Conservation (phyloP, 257 asterid species). For the Leptodermis oblonga region DNA sequence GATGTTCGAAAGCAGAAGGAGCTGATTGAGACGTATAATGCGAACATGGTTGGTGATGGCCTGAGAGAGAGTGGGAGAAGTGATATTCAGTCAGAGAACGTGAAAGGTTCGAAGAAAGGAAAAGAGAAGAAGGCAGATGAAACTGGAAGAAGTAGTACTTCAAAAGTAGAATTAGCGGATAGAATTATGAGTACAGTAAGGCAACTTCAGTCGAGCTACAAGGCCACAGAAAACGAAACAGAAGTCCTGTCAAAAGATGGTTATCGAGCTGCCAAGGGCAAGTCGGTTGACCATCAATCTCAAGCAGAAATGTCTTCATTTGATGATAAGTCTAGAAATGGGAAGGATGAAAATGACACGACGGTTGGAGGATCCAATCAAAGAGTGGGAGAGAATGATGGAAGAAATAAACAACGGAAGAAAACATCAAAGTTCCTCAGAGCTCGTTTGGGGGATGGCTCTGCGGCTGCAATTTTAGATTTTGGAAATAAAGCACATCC, state of each 20-base stretch:
- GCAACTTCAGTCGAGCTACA: slow-evolving; percentile 58
- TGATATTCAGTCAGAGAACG: slow-evolving; percentile 27
- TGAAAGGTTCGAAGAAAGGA: slow-evolving; percentile 44
- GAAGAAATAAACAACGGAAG: slow-evolving; percentile 67
- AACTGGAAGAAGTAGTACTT: slow-evolving; percentile 33
- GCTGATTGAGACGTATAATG: slow-evolving; percentile 68
- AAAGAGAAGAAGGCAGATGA: slow-evolving; percentile 56
- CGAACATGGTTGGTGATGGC: slow-evolving; percentile 31
- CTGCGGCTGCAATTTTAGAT: slow-evolving; percentile 54
- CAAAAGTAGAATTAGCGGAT: slow-evolving; percentile 47
- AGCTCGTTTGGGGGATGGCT: slow-evolving; percentile 79
- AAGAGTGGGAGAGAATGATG: slow-evolving; percentile 37
- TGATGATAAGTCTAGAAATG: slow-evolving; percentile 30
- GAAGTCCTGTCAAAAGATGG: slow-evolving; percentile 87
- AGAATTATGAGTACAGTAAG: slow-evolving; percentile 47
- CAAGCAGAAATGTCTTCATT: slow-evolving; percentile 23
- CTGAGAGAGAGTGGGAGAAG: slow-evolving; percentile 34
- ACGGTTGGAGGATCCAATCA: slow-evolving; percentile 35
- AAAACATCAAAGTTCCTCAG: slow-evolving; percentile 81
- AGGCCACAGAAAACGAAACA: slow-evolving; percentile 48
- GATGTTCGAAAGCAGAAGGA: slow-evolving; percentile 74
- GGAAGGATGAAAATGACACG: slow-evolving; percentile 32
- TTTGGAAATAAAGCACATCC: slow-evolving; percentile 33
- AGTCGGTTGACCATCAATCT: slow-evolving; percentile 41
- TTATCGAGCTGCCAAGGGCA: slow-evolving; percentile 57